Percentiles rank a stretch among this genome's conserved stretches.
These are phyloP conservation scores for Agrostemma githago DNA, from an alignment of 148 eudicot species.

Conservation along the genomic window DNA sequence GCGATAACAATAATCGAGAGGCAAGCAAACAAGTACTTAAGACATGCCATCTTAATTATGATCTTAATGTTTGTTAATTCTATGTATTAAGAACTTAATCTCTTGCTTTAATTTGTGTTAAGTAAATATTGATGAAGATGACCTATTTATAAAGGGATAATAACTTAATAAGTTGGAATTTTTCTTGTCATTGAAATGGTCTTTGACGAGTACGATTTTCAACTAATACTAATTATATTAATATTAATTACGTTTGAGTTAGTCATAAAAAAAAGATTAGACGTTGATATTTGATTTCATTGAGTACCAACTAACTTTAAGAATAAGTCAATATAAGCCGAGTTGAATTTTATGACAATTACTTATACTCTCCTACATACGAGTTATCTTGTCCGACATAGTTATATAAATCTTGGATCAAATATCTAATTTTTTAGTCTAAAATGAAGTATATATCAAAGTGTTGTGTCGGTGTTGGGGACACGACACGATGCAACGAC, in stretches of 20 bases:
- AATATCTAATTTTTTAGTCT: no score
- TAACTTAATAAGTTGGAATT: no score
- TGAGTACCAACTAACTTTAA: not conserved
- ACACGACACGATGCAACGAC: no score
- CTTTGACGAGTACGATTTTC: not conserved
- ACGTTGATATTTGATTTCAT: not conserved
- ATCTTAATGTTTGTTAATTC: not conserved
- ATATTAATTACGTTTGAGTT: not conserved
- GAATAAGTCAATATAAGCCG: not conserved
- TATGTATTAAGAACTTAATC: not conserved
- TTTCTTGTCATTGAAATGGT: slow-evolving; percentile 1
- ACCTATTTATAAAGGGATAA: not conserved
- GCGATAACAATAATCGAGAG: not conserved
- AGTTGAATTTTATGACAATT: no score
- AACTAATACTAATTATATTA: not conserved
- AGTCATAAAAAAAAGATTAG: not conserved
- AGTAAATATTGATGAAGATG: not conserved
- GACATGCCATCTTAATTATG: not conserved
- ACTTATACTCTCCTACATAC: no score
- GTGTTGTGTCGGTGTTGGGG: no score
- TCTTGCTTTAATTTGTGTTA: not conserved
- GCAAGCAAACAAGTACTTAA: not conserved
- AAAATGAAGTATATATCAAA: no score
- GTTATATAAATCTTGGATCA: no score
- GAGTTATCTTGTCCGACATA: no score